Evolutionary conservation across 2,329 filamentous ascomycete species (phyloP).

Genomic region (Fusarium sp.): DNA sequence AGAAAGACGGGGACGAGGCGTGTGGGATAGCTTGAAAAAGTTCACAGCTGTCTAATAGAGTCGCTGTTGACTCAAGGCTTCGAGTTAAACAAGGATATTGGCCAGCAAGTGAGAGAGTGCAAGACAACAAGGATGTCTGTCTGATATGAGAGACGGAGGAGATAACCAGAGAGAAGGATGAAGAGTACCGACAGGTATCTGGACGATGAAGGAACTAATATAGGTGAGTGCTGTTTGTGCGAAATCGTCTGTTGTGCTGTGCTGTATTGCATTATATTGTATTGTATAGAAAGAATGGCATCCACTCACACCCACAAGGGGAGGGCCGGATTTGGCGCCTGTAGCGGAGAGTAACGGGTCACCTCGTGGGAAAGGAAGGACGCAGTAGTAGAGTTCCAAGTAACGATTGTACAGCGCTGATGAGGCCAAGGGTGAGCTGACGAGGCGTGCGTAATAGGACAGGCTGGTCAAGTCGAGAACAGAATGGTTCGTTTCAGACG

Average conservation of each 20-base stretch:
- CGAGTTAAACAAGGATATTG: constrained; percentile 17
- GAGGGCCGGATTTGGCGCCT: constrained; percentile 42
- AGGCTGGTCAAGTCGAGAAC: constrained; percentile 6
- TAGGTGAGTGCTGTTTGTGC: too few species aligned
- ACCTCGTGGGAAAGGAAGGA: constrained; percentile 8
- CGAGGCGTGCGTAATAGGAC: constrained; percentile 3
- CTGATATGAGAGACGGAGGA: neutral
- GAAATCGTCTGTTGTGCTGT: neutral
- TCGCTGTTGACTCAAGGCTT: constrained; percentile 18
- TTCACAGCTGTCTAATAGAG: constrained; percentile 19
- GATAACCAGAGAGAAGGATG: neutral
- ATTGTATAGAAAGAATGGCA: neutral
- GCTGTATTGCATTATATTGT: neutral
- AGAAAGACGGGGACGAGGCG: constrained; percentile 26
- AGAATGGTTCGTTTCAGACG: constrained; percentile 11
- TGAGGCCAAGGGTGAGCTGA: neutral
- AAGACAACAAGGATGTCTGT: constrained; percentile 3
- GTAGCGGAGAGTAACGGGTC: constrained; percentile 31
- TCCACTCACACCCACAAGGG: constrained; percentile 27
- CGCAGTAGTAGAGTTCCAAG: neutral
- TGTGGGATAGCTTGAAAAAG: constrained; percentile 8
- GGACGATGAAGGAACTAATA: neutral
- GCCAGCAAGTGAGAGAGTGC: neutral
- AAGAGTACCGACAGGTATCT: constrained; percentile 1
- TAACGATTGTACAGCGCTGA: too few species aligned